These are phyloP conservation scores for Pyrenophora graminea DNA, from an alignment of 2,329 filamentous ascomycete genomes.

Conservation along the genomic window DNA sequence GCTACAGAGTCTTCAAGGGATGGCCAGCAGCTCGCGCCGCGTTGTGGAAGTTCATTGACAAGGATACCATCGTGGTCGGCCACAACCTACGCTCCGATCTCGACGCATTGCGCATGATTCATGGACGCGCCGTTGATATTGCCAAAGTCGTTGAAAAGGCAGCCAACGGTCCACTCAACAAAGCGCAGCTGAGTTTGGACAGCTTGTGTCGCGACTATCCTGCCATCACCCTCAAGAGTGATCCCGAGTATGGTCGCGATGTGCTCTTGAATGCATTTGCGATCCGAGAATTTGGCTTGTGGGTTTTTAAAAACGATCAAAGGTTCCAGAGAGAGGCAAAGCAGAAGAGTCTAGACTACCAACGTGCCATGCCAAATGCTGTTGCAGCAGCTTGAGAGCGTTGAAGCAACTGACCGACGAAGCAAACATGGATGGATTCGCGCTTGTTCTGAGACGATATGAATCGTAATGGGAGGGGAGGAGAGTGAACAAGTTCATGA, in stretches of 20 bases:
- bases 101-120: constrained; percentile 41
- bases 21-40: constrained; percentile 39
- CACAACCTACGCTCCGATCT: constrained; percentile 41
- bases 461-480: background rate
- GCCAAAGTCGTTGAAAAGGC: constrained; percentile 40
- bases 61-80: constrained; percentile 42
- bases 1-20: constrained; percentile 41
- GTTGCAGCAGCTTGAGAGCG: background rate
- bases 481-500: background rate
- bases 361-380: constrained; percentile 12
- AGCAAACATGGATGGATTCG: background rate
- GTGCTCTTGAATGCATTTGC: constrained; percentile 57
- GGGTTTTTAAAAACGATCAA: constrained; percentile 49
- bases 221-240: constrained; percentile 12
- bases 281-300: constrained; percentile 55
- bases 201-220: constrained; percentile 32
- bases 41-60: constrained; percentile 37
- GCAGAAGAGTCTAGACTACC: constrained; percentile 34
- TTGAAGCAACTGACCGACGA: background rate
- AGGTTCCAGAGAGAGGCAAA: constrained; percentile 45
- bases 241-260: constrained; percentile 49
- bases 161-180: constrained; percentile 39
- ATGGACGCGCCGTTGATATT: constrained; percentile 41
- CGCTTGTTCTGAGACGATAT: background rate
- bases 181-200: constrained; percentile 37